Evolutionary conservation across 2,329 filamentous ascomycete species (phyloP).

Genomic region (Calonectria pteridis): DNA sequence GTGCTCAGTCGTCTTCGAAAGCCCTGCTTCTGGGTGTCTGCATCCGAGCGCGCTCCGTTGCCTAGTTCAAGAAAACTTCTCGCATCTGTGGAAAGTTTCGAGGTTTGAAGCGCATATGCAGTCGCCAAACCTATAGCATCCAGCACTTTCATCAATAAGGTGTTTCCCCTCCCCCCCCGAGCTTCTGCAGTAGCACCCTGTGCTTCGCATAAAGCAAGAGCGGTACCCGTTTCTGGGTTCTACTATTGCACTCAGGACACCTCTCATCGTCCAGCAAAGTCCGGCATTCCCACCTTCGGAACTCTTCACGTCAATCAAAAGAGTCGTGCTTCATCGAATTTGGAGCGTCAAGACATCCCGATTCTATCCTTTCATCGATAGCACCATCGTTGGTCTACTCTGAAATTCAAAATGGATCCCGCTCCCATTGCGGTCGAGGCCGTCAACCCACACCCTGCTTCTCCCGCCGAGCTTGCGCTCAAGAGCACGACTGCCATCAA

Average conservation of each 20-base stretch:
- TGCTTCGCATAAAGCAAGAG: neutral
- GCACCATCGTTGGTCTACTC: neutral
- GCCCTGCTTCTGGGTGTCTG: conserved; percentile 8
- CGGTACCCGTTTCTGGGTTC: too few species aligned
- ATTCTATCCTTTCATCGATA: neutral
- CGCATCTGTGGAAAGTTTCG: neutral
- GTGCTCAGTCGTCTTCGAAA: neutral
- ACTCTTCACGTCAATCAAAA: neutral
- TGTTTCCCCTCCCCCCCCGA: conserved; percentile 23
- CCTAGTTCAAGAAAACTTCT: neutral
- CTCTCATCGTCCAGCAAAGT: neutral
- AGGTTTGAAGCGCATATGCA: conserved; percentile 1
- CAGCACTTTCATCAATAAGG: neutral
- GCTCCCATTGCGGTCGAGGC: conserved; percentile 46
- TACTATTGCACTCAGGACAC: neutral
- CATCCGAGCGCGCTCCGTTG: neutral
- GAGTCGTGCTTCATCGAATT: neutral
- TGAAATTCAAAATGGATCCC: conserved; percentile 48
- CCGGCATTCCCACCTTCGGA: neutral
- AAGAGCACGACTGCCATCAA: conserved; percentile 57
- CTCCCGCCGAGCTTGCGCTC: conserved; percentile 40
- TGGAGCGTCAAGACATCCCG: neutral
- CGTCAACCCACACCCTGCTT: conserved; percentile 33
- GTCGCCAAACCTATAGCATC: neutral
- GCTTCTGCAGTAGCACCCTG: conserved; percentile 4